Conservation (phyloP, 2,329 filamentous ascomycete species). For the Alternaria ventricosa region DNA sequence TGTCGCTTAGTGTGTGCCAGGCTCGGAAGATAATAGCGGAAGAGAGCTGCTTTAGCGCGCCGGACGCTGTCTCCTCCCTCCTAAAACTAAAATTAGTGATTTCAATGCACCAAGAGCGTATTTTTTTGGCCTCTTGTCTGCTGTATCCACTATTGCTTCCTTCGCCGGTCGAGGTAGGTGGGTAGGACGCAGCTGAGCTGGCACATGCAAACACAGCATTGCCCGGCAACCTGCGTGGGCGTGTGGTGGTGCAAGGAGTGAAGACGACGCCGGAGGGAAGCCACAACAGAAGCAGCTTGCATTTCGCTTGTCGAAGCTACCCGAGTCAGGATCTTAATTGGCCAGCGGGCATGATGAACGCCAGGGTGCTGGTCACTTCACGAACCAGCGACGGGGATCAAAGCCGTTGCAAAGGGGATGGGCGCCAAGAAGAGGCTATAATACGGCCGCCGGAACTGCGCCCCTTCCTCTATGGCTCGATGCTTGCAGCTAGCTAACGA, state of each 20-base stretch:
- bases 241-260: background rate
- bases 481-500: background rate
- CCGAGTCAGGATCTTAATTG: background rate
- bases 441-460: background rate
- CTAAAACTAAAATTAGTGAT: background rate
- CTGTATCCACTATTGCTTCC: background rate
- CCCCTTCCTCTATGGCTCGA: background rate
- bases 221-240: background rate
- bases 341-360: background rate
- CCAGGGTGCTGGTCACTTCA: background rate
- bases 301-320: background rate
- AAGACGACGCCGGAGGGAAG: background rate
- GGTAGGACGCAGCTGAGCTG: background rate
- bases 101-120: background rate
- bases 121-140: background rate
- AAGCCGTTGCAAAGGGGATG: background rate
- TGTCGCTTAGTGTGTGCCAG: background rate
- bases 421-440: slow-evolving; percentile 1
- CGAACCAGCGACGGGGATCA: background rate
- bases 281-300: background rate
- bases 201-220: background rate
- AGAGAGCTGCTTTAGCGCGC: background rate
- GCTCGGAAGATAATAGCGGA: background rate
- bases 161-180: background rate
- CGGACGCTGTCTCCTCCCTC: background rate